Conservation (phyloP, 495 filamentous ascomycete species). For the Penicillium canariense region DNA sequence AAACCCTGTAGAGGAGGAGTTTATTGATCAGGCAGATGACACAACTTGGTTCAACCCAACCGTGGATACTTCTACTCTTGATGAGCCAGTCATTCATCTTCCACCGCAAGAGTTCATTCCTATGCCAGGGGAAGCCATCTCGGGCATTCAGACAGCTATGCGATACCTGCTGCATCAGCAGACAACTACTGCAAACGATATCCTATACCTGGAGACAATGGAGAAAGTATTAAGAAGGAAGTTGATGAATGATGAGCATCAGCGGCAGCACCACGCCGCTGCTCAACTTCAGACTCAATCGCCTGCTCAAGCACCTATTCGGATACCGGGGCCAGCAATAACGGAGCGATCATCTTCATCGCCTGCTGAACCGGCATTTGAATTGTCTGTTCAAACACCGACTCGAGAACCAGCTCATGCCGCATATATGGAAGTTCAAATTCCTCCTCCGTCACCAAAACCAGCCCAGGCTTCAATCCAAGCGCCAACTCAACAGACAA, state of each 20-base stretch:
- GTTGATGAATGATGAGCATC: neutral
- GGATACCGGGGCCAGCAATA: too few species aligned
- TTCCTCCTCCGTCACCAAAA: too few species aligned
- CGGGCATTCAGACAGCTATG: neutral
- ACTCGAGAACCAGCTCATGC: neutral
- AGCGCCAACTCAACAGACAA: neutral
- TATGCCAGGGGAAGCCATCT: neutral
- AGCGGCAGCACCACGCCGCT: neutral
- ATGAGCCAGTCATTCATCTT: neutral
- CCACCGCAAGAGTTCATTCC: neutral
- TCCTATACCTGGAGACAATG: neutral
- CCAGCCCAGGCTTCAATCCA: neutral
- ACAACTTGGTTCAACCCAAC: neutral
- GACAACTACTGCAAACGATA: neutral
- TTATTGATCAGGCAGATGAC: neutral
- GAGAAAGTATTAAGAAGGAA: neutral
- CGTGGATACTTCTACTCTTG: neutral
- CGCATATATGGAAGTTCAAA: too few species aligned
- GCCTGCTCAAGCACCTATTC: neutral
- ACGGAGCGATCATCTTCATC: too few species aligned
- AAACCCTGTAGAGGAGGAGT: constrained; percentile 1
- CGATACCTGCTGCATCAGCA: constrained; percentile 5
- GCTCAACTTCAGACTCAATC: neutral
- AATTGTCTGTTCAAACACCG: neutral
- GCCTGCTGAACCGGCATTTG: neutral